Evolutionary conservation across 495 filamentous ascomycete species (phyloP), one percentile per base, ranked within the genome.

Genomic region (Podospora tetraspora): DNA sequence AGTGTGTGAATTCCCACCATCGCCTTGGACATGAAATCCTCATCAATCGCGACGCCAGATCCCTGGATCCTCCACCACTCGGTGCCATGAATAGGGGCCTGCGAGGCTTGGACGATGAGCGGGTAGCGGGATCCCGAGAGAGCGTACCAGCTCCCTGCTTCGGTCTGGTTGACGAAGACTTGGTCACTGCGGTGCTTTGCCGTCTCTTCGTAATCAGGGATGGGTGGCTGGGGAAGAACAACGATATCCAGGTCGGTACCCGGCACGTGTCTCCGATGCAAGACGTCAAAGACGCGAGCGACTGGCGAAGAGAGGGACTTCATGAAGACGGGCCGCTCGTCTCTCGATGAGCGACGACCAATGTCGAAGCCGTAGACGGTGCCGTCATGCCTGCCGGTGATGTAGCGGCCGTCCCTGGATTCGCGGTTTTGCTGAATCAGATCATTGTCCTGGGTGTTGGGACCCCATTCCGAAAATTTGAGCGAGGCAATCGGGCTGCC

Each of bases 401-500:
- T 88, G 78, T 97, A 97, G 57, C 89, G 91, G 67, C 90, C 87
- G 76, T 98, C 95, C 82, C 92, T 91, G 11, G 92, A 91, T 3
- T 79, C 79, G 24, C 81, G 81, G 72, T 98, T 93, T 70, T 98
- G 92, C 58, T 86, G 87, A 69, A 91, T 87, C 19, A 99, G 88
- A 77, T 99, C 95, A 66, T 86, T 86, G 73, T 99, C 94, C 58
- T 88, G 91, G 61, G 91, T 96, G 76, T 99, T 99, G 11, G 94
- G 91, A 0, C 88, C 90, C 95, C 95, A 99, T 76, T 99, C 95
- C 24, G 92, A 92, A 77, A 95, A 99, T 69, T 87, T 96, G 68
- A 99, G 85, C 0, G 92, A 97, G 73, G 92, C 97, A 58, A 98
- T 90, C 7, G 85, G 87, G 68, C 91, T 89, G 0, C 88, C 88